Base-by-base conservation (phyloP, 768 basidiomycete species). In the Lactifluus piperatus region DNA sequence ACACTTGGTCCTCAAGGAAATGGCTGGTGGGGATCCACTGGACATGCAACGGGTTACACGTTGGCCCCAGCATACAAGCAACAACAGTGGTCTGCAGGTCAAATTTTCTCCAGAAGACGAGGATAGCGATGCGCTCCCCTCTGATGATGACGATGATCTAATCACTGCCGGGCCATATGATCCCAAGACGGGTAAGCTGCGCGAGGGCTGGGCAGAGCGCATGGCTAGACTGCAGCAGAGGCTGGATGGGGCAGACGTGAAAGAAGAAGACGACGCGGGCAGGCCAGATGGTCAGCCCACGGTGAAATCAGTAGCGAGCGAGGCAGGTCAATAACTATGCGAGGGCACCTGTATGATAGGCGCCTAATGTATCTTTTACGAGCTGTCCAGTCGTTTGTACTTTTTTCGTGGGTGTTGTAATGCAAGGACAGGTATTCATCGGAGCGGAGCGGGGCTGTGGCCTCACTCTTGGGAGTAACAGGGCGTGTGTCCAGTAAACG, bases 31-130 rank as follows among this genome's bases (percentile, higher is more conserved):
- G 5, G 82, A 82, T 51, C 81, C 81, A 9, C 65, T 92, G 10
- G 91, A 93, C 68, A 75, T 76, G 51, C 91, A 93, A 64, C 80
- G 89, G 54, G 84, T 88, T 65, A 76, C 81, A 67, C 78, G 91
- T 37, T 93, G 91, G 91, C 91, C 91, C 1, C 78, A 76, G 62
- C 81, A 77, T 80, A 32, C 56, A 58, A 48, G 58, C 34, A 48
- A 4, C 5, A 65, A 47, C n/a, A 58, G 44, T 18, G 68, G 71
- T 4, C 71, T 81, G 39, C 76, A 80, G 64, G 86, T 88, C 10
- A 70, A 79, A 50, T 83, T 86, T 67, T 74, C 79, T 51, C 70
- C 77, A 16, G 79, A 78, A 75, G 81, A 85, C 53, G 84, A 85
- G 57, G 80, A 86, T 45, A 70, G 62, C 41, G 64, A 64, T 22